Percentiles rank a stretch among this genome's conserved stretches.
Conservation (phyloP, 225 moss, liverwort and hornwort species). For the Ulota crispa region DNA sequence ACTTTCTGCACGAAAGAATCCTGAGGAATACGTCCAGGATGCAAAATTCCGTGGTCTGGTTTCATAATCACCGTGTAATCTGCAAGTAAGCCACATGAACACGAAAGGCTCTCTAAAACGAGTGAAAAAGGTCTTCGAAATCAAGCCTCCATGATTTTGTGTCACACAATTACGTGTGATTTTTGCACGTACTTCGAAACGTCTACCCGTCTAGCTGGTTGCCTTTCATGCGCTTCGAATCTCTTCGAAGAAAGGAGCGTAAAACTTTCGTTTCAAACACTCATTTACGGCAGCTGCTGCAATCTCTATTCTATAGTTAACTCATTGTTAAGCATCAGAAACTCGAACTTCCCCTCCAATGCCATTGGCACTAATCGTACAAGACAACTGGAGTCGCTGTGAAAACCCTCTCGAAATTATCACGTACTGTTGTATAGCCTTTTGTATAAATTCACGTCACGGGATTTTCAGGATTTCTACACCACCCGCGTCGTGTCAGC, state of each 20-base stretch:
- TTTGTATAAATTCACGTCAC: not conserved
- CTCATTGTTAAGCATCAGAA: not conserved
- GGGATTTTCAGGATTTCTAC: not conserved
- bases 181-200: not conserved
- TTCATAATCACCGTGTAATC: not conserved
- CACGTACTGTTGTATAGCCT: not conserved
- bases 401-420: constrained; percentile 2
- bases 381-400: constrained; percentile 7
- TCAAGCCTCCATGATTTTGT: not conserved
- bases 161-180: not conserved
- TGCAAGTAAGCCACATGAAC: not conserved
- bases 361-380: not conserved
- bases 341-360: constrained; percentile 5
- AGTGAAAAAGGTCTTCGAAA: not conserved
- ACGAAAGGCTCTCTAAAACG: not conserved
- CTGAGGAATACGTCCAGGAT: not conserved
- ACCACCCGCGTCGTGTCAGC: not conserved
- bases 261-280: not conserved
- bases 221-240: not conserved
- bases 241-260: not conserved
- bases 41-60: not conserved
- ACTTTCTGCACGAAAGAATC: not conserved
- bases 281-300: constrained; percentile 18
- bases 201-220: constrained; percentile 5
- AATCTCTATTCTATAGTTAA: not conserved